Conservation (phyloP, 1,284 basidiomycete species). For the Ceraceosorus bombacis region DNA sequence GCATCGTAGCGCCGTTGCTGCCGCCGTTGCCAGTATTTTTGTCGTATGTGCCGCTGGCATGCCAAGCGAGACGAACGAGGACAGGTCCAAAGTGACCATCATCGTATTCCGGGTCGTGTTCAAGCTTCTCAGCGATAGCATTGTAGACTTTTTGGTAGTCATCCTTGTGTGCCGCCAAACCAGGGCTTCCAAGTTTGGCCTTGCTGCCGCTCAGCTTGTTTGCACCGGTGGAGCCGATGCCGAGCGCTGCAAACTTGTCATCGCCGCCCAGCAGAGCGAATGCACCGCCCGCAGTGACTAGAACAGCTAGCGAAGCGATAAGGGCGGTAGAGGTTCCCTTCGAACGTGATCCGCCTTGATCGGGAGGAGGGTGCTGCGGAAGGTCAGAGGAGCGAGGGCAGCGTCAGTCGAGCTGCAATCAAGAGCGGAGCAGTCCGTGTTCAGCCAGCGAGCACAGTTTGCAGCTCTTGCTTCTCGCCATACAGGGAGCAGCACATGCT, state of each 20-base stretch:
- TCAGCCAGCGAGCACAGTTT: no score
- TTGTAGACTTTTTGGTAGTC: conserved; percentile 33
- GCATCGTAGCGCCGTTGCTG: conserved; percentile 53
- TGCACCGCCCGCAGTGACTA: conserved; percentile 24
- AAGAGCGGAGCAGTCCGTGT: no score
- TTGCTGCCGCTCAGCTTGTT: conserved; percentile 23
- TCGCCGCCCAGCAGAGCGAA: conserved; percentile 24
- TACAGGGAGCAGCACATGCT: no score
- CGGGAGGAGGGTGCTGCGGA: neutral
- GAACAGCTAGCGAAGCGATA: conserved; percentile 26
- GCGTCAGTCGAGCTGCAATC: no score
- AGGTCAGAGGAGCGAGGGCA: no score
- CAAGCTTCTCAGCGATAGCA: conserved; percentile 38
- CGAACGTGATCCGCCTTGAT: neutral
- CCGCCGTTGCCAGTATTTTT: conserved; percentile 79
- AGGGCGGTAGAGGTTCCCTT: conserved; percentile 17
- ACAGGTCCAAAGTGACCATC: conserved; percentile 57
- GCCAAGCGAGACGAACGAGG: conserved; percentile 82
- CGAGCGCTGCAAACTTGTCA: conserved; percentile 25
- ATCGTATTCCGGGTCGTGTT: conserved; percentile 25
- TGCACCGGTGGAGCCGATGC: conserved; percentile 26
- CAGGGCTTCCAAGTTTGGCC: conserved; percentile 1
- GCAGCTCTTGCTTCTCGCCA: no score
- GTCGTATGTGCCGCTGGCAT: conserved; percentile 65
- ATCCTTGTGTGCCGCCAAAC: neutral